These are phyloP conservation scores for Mastigamoeba balamuthi DNA, from an alignment of 78 protist genomes.

Conservation along the genomic window DNA sequence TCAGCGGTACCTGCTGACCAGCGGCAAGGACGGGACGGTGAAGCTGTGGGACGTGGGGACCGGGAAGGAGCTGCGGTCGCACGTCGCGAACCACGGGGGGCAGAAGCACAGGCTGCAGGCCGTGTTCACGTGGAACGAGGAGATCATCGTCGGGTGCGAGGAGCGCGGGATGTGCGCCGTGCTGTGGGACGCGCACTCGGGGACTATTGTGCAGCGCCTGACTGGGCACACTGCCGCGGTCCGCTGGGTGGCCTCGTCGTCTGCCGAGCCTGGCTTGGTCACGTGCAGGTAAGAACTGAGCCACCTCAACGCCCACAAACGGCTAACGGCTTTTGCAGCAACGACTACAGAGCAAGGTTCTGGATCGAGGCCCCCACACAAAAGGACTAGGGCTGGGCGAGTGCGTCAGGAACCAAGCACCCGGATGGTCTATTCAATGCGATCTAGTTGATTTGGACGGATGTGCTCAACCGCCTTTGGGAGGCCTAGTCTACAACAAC, in stretches of 20 bases:
- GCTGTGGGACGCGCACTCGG: constrained; percentile 37
- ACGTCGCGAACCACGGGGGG: not conserved
- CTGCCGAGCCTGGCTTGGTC: constrained; percentile 37
- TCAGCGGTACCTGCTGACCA: constrained; percentile 44
- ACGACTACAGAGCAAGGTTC: constrained; percentile 45
- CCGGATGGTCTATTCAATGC: too few species aligned
- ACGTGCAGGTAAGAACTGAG: too few species aligned
- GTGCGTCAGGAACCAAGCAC: too few species aligned
- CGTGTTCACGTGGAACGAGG: constrained; percentile 45
- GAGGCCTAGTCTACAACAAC: too few species aligned
- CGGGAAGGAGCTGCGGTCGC: constrained; percentile 19
- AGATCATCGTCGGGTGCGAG: constrained; percentile 37
- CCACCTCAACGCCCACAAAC: too few species aligned
- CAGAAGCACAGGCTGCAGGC: constrained; percentile 36
- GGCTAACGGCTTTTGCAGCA: too few species aligned
- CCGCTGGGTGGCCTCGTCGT: constrained; percentile 39
- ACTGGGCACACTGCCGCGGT: constrained; percentile 45
- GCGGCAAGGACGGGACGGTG: constrained; percentile 44
- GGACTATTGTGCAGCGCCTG: constrained; percentile 28
- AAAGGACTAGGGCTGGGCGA: too few species aligned
- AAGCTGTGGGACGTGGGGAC: constrained; percentile 56
- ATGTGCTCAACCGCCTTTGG: too few species aligned
- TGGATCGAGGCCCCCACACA: constrained; percentile 44
- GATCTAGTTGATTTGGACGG: too few species aligned
- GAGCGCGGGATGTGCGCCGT: constrained; percentile 15